Evolutionary conservation across 2,329 filamentous ascomycete species (phyloP).

Genomic region (Endoconidiophora laricicola): DNA sequence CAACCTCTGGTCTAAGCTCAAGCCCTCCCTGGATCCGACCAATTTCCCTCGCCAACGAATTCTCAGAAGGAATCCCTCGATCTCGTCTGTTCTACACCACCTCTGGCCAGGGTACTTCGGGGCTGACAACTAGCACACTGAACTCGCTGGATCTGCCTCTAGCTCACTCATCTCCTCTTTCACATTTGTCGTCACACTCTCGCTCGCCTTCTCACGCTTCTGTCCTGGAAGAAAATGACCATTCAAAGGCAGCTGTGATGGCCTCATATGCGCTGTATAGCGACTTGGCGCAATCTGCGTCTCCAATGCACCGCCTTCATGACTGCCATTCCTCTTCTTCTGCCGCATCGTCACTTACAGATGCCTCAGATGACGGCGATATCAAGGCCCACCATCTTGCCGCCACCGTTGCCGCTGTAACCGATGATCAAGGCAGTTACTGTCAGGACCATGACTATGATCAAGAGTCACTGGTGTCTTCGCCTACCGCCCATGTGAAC

Average conservation of each 20-base stretch:
- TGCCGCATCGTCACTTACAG: no score
- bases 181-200: conserved; percentile 8
- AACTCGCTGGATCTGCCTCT: conserved; percentile 11
- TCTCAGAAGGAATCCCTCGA: conserved; percentile 12
- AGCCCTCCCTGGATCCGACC: conserved; percentile 11
- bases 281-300: conserved; percentile 7
- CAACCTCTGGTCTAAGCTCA: not conserved
- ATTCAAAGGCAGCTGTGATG: conserved; percentile 11
- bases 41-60: conserved; percentile 10
- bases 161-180: conserved; percentile 7
- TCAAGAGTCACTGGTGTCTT: no score
- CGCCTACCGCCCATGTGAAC: no score
- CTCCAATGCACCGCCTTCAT: conserved; percentile 1
- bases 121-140: conserved; percentile 6
- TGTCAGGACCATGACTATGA: not conserved
- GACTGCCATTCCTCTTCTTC: not conserved
- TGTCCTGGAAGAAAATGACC: conserved; percentile 12
- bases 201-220: conserved; percentile 11
- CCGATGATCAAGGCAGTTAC: not conserved
- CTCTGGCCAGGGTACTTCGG: conserved; percentile 8
- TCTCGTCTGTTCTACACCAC: conserved; percentile 13
- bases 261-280: conserved; percentile 13
- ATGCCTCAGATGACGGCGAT: not conserved
- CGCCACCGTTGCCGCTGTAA: not conserved
- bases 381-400: not conserved